Evolutionary conservation across 805 yeast species (phyloP), one percentile per base, ranked within the genome.

Genomic region (Monosporozyma yasuniensis): DNA sequence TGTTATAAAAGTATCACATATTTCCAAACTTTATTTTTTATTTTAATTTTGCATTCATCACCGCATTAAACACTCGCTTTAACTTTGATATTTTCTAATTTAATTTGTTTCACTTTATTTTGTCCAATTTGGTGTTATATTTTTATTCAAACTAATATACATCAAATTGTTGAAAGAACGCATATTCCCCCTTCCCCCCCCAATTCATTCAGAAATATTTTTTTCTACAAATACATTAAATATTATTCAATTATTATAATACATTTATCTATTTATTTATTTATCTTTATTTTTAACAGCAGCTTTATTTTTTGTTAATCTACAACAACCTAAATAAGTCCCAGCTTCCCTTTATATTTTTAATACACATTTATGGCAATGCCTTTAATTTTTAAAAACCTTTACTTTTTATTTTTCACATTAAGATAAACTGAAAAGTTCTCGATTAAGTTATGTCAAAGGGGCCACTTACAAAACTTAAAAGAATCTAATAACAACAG

Each of bases 1-100:
- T 65, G 68, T 54, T 65, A 47, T 62, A 56, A 53, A 21, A 3
- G 16, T 8, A 6, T 16, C 3, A 28, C 12, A 4, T 34, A 27
- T 23, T 28, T 37, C 12, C 23, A 14, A 2, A 27, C 16, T 14
- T 16, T 23, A 14, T 22, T 32, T 22, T 3, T 44, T 22, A 32
- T 1, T 12, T 23, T 18, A n/a, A 8, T n/a, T 22, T 44, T 37
- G 18, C 34, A 18, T 32, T n/a, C 12, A 14, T 23, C 25, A 11
- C 9, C 11, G 12, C 32, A 3, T 7, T n/a, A 28, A 14, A 9
- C 32, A 32, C 14, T 12, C 16, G 5, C 45, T 21, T 14, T 34
- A 6, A 6, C n/a, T 25, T 16, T 42, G 38, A 3, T 34, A n/a
- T 34, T 16, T 14, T 34, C 19, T 34, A n/a, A 18, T 19, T 11